These are phyloP conservation scores for Boletus rex-veris DNA, from an alignment of 768 basidiomycete species.

Conservation along the genomic window DNA sequence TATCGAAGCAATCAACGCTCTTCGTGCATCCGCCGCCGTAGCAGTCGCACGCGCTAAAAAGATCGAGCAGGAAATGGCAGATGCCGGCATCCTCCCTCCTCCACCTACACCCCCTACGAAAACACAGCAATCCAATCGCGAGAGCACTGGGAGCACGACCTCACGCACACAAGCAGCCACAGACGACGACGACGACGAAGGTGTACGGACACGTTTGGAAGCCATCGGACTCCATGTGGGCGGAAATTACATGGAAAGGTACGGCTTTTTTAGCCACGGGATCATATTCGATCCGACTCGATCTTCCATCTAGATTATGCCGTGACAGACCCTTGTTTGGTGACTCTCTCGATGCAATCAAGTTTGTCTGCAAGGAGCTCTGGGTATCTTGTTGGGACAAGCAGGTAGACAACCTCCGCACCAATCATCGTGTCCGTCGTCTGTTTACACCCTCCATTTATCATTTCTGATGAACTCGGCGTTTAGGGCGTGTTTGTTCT, in stretches of 20 bases:
- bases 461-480: neutral
- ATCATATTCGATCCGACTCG: neutral
- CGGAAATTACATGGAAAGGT: conserved; percentile 84
- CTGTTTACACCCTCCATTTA: neutral
- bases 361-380: conserved; percentile 96
- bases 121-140: conserved; percentile 26
- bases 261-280: neutral
- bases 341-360: conserved; percentile 86
- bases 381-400: conserved; percentile 85
- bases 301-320: conserved; percentile 52
- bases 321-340: conserved; percentile 70
- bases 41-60: conserved; percentile 65
- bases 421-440: conserved; percentile 81
- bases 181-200: conserved; percentile 75
- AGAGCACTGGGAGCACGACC: conserved; percentile 33
- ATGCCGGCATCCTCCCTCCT: conserved; percentile 67
- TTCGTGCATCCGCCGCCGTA: conserved; percentile 70
- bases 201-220: conserved; percentile 65
- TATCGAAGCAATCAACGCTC: conserved; percentile 72
- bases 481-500: conserved; percentile 75
- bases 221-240: conserved; percentile 85
- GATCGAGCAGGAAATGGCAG: conserved; percentile 75
- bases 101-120: conserved; percentile 44
- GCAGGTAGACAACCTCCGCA: conserved; percentile 84
- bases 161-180: conserved; percentile 11